Conservation (phyloP, 192 early-diverging fungal genomes). For the Podila clonocystis region DNA sequence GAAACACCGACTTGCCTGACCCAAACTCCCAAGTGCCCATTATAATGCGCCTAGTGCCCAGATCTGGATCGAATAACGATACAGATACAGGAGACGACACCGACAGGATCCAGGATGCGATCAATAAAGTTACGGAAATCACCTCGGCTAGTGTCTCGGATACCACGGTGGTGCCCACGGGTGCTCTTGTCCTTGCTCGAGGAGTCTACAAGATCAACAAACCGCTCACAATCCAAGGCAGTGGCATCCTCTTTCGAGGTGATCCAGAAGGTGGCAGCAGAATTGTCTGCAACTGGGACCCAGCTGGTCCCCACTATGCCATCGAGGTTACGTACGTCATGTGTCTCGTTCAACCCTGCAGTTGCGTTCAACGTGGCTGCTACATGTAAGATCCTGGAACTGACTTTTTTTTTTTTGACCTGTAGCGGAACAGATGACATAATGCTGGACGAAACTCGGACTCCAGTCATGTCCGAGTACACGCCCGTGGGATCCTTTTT, state of each 20-base stretch:
- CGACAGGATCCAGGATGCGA: conserved; percentile 49
- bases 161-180: conserved; percentile 23
- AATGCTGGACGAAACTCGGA: conserved; percentile 24
- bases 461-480: conserved; percentile 49
- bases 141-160: background rate
- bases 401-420: conserved; percentile 2
- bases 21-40: conserved; percentile 14
- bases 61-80: conserved; percentile 14
- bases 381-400: background rate
- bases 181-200: conserved; percentile 38
- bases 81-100: conserved; percentile 46
- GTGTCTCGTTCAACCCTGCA: too few relatives aligned
- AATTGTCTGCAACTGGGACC: conserved; percentile 49
- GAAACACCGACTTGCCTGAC: conserved; percentile 44
- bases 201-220: conserved; percentile 49
- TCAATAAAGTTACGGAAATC: conserved; percentile 23
- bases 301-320: conserved; percentile 31
- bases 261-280: conserved; percentile 49
- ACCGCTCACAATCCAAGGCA: conserved; percentile 35
- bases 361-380: background rate
- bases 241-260: conserved; percentile 55
- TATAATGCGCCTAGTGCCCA: conserved; percentile 18
- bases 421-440: conserved; percentile 39
- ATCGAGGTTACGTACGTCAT: conserved; percentile 38
- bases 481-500: conserved; percentile 53